phyloP scores from a whole-genome alignment of 345 rosid genomes.

The Balakata baccata region DNA sequence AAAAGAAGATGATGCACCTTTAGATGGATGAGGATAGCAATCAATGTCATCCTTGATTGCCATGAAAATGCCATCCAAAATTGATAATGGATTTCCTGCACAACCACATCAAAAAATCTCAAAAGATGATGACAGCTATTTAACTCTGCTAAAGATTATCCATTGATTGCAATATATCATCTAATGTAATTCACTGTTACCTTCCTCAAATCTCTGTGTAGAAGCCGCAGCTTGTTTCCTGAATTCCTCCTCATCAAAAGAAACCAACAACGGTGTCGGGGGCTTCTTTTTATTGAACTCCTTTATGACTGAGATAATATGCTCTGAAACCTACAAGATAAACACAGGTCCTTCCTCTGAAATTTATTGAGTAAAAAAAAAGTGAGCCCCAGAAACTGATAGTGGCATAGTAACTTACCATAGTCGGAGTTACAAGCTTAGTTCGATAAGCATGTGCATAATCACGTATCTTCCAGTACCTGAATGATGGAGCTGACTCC shows the following conservation, averaged over 20 bases:
- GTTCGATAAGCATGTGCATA: conserved; percentile 76
- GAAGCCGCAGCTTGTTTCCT: conserved; percentile 81
- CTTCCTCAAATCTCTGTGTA: conserved; percentile 74
- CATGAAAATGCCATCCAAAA: conserved; percentile 78
- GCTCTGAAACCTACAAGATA: conserved; percentile 60
- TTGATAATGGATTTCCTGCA: conserved; percentile 74
- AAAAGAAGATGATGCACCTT: conserved; percentile 39
- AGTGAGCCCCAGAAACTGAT: background rate
- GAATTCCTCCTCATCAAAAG: conserved; percentile 55
- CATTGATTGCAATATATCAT: background rate
- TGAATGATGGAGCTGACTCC: conserved; percentile 40
- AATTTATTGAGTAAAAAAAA: conserved; percentile 1
- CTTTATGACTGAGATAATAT: conserved; percentile 49
- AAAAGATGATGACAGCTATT: conserved; percentile 9
- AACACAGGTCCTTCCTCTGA: conserved; percentile 3
- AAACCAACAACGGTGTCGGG: conserved; percentile 58
- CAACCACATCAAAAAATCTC: conserved; percentile 14
- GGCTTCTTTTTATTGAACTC: conserved; percentile 55
- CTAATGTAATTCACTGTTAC: conserved; percentile 27
- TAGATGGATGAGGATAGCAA: conserved; percentile 66
- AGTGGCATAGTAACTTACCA: conserved; percentile 42
- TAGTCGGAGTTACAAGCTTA: conserved; percentile 61
- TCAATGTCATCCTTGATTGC: conserved; percentile 91
- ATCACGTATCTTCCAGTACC: conserved; percentile 90
- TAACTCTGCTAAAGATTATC: background rate